These are phyloP conservation scores for Plasmodium inui DNA, from an alignment of 169 alveolate species.

Conservation along the genomic window DNA sequence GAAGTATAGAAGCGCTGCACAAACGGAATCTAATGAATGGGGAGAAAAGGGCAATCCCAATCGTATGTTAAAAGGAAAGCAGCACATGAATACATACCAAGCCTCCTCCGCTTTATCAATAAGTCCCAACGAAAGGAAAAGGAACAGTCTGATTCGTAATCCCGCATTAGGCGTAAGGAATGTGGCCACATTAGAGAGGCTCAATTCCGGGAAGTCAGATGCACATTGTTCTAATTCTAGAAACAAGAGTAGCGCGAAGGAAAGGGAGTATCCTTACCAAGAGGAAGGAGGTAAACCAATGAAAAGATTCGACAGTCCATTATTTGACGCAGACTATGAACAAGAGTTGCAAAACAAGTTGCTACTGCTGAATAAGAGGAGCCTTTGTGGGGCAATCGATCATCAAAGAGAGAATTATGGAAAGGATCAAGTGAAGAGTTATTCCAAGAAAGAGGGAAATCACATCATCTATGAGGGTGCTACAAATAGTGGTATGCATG, in stretches of 20 bases:
- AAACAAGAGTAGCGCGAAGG: not conserved
- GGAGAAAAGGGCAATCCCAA: not conserved
- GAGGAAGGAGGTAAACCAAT: not conserved
- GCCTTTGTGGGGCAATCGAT: not conserved
- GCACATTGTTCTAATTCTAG: not conserved
- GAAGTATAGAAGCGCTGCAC: not conserved
- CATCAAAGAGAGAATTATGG: not conserved
- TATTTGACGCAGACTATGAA: not conserved
- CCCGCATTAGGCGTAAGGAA: not conserved
- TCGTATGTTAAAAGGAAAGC: not conserved
- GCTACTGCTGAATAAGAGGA: slow-evolving; percentile 32
- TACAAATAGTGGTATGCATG: not conserved
- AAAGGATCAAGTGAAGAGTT: not conserved
- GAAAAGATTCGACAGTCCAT: slow-evolving; percentile 5
- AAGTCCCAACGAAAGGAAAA: not conserved
- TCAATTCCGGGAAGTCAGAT: not conserved
- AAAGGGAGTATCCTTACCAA: not conserved
- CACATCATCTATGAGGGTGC: not conserved
- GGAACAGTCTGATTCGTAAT: not conserved
- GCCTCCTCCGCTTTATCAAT: not conserved
- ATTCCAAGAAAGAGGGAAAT: not conserved
- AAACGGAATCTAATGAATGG: not conserved
- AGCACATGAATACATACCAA: not conserved
- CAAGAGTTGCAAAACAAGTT: slow-evolving; percentile 49
- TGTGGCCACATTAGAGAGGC: not conserved